phyloP scores from a whole-genome alignment of 495 filamentous ascomycete species.

The Trichoderma gamsii region DNA sequence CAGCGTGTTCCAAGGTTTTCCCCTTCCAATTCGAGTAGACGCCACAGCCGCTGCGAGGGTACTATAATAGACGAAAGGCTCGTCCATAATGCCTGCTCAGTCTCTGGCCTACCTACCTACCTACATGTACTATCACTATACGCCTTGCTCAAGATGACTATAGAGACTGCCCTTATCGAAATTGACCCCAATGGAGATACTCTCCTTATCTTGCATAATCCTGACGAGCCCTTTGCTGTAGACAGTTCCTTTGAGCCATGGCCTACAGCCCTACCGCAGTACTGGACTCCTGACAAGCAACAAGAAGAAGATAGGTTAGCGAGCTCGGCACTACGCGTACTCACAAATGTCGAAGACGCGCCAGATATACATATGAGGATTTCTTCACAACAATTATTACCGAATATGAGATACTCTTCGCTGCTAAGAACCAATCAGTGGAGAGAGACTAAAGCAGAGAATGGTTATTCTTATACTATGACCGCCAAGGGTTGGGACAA shows the following conservation, averaged over 20 bases:
- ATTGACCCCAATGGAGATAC: neutral
- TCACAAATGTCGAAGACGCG: no score
- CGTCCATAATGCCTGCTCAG: no score
- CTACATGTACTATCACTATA: no score
- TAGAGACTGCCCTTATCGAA: neutral
- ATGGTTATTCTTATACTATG: neutral
- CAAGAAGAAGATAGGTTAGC: neutral
- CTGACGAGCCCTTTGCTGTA: neutral
- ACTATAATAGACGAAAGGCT: no score
- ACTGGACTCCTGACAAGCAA: neutral
- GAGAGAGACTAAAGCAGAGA: neutral
- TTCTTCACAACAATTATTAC: no score
- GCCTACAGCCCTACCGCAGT: neutral
- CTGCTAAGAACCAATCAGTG: no score
- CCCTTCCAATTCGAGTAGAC: no score
- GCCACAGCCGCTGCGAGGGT: no score
- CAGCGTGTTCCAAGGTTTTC: no score
- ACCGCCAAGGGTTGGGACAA: neutral
- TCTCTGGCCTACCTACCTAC: no score
- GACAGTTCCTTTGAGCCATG: neutral
- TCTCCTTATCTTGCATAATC: neutral
- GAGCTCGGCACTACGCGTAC: neutral
- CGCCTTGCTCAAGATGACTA: no score
- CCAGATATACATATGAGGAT: neutral
- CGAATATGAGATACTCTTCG: no score